Percentiles rank a stretch among this genome's conserved stretches.
Evolutionary conservation across 2,329 filamentous ascomycete species (phyloP).

Genomic region (Sclerotinia glacialis): DNA sequence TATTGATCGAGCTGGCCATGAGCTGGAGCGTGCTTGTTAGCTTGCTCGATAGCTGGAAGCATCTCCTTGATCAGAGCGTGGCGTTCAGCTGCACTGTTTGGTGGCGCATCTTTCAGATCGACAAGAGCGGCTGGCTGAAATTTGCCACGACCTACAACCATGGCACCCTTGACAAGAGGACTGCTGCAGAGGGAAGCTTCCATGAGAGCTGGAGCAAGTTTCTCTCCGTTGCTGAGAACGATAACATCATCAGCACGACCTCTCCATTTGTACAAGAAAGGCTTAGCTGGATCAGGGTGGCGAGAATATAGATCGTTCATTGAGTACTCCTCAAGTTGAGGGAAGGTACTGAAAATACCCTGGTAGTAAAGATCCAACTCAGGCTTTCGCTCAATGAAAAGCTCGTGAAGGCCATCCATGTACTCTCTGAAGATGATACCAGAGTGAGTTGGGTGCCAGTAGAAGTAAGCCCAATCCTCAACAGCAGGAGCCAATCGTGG

Average conservation of each 20-base stretch:
- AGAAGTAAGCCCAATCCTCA: slow-evolving; percentile 33
- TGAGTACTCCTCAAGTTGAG: slow-evolving; percentile 26
- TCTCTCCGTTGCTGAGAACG: slow-evolving; percentile 43
- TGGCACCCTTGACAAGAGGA: slow-evolving; percentile 38
- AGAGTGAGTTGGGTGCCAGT: slow-evolving; percentile 29
- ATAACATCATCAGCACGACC: slow-evolving; percentile 29
- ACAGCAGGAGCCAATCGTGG: slow-evolving; percentile 25
- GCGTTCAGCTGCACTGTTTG: slow-evolving; percentile 15
- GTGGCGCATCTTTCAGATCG: slow-evolving; percentile 21
- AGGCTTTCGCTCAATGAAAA: slow-evolving; percentile 24
- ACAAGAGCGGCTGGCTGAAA: slow-evolving; percentile 26
- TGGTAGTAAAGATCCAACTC: slow-evolving; percentile 26
- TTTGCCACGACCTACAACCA: slow-evolving; percentile 40
- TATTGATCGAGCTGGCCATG: slow-evolving; percentile 37
- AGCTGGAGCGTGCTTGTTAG: slow-evolving; percentile 36
- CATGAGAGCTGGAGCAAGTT: slow-evolving; percentile 44
- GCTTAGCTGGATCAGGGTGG: slow-evolving; percentile 27
- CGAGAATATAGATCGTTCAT: slow-evolving; percentile 27
- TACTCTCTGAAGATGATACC: slow-evolving; percentile 24
- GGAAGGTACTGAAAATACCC: slow-evolving; percentile 27
- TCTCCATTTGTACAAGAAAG: slow-evolving; percentile 24
- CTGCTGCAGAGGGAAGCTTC: slow-evolving; percentile 42
- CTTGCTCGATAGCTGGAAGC: slow-evolving; percentile 38
- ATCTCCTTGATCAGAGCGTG: slow-evolving; percentile 30
- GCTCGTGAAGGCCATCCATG: slow-evolving; percentile 26